A percentile compares a stretch with the other conserved stretches of the same genome.
These are phyloP conservation scores for Epichloe gansuensis DNA, from an alignment of 2,329 filamentous ascomycete genomes.

Conservation along the genomic window DNA sequence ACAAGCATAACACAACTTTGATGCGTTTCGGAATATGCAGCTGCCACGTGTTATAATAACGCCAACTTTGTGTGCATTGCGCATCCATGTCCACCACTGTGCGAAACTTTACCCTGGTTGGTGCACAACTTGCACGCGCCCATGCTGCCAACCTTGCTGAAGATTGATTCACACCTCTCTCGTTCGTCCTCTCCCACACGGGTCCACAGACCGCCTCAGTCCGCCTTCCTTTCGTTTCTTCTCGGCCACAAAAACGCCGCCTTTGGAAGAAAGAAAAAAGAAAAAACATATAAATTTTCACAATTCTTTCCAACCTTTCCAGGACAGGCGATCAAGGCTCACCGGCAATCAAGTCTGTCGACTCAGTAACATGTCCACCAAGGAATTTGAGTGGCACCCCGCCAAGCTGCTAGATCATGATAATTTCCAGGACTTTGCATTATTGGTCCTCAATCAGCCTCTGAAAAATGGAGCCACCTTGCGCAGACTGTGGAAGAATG, in stretches of 20 bases:
- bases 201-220: too few relatives aligned
- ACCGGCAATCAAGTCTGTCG: too few relatives aligned
- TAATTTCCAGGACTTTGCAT: slow-evolving; percentile 25
- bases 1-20: neutral
- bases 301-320: too few relatives aligned
- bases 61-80: too few relatives aligned
- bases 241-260: neutral
- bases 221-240: neutral
- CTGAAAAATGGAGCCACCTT: slow-evolving; percentile 33
- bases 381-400: slow-evolving; percentile 27
- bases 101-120: too few relatives aligned
- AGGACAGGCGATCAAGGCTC: too few relatives aligned
- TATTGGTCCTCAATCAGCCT: slow-evolving; percentile 42
- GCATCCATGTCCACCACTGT: too few relatives aligned
- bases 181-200: too few relatives aligned
- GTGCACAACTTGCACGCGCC: too few relatives aligned
- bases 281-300: neutral
- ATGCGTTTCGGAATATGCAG: neutral
- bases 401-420: slow-evolving; percentile 23
- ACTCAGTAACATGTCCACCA: slow-evolving; percentile 11
- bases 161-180: too few relatives aligned
- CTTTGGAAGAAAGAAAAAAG: neutral
- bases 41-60: neutral
- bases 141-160: too few relatives aligned
- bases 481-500: slow-evolving; percentile 36